Conservation (phyloP, 768 basidiomycete genomes). For the Mycena sanguinolenta region DNA sequence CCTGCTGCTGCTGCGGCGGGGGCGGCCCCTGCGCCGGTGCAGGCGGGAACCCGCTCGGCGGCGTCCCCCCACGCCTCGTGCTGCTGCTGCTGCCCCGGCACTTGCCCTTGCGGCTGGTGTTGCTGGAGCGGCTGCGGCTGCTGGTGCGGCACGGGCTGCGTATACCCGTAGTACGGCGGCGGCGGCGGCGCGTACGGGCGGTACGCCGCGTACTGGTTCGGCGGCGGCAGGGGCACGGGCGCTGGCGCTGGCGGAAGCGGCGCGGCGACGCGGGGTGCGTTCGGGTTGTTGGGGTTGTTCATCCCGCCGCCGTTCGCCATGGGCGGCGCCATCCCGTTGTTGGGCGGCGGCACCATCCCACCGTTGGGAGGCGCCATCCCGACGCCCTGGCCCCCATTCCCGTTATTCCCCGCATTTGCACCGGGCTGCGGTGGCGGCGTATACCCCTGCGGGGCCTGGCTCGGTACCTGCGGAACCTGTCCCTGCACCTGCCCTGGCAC, state of each 20-base stretch:
- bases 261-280: slow-evolving; percentile 38
- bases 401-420: slow-evolving; percentile 1
- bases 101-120: no score
- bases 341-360: background rate
- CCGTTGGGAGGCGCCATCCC: background rate
- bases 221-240: slow-evolving; percentile 15
- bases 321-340: background rate
- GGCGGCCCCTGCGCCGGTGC: no score
- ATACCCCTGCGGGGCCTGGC: background rate
- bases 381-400: background rate
- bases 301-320: background rate
- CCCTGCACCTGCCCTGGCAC: slow-evolving; percentile 14
- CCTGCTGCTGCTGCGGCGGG: slow-evolving; percentile 9
- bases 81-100: no score
- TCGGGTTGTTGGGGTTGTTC: background rate
- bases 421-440: slow-evolving; percentile 3
- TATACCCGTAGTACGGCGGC: slow-evolving; percentile 38
- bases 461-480: background rate
- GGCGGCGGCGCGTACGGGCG: slow-evolving; percentile 37
- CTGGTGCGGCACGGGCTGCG: slow-evolving; percentile 30
- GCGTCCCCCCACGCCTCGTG: slow-evolving; percentile 13
- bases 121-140: no score
- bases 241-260: no score
- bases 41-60: no score
- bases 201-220: slow-evolving; percentile 43